Evolutionary conservation across 805 yeast species (phyloP), one percentile per base, ranked within the genome.

Genomic region (Millerozyma acaciae): DNA sequence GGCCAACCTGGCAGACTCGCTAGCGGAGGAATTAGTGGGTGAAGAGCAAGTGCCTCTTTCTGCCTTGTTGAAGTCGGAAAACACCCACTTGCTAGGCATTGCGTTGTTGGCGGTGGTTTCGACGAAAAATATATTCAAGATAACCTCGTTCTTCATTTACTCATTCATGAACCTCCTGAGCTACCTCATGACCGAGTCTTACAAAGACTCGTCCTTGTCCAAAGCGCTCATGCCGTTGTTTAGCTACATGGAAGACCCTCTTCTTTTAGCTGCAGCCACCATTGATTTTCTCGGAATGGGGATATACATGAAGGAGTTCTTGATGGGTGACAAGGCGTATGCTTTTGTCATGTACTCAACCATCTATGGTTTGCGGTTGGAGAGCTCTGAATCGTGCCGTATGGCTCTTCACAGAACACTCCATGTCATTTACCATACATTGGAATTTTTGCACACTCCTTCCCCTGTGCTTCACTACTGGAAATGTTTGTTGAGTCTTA

Each of bases 21-120:
- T 22, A 5, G 15, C 17, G 20, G 25, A 21, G 10, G 21, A 16
- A 8, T 19, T 12, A 6, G 21, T 14, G 9, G 16, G 16, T 9
- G 21, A 23, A 19, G 18, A n/a, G 4, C 22, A 18, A 13, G 26
- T 43, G 15, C 55, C 56, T 2, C 32, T 57, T 28, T 42, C 53
- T 1, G 34, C 40, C 5, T 24, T 57, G 13, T 35, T 59, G 23
- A 43, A 48, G 22, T 51, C 63, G 5, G 66, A 62, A 24, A 57
- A 52, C 33, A 50, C 58, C 16, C 50, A 47, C 21, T 41, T 60
- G 8, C 42, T 60, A 19, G 48, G 43, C 0, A 40, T 45, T 25
- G 42, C 60, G 1, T 12, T 53, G 8, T 39, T 58, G 14, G 49
- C 45, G 6, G 37, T 45, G 6, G 28, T 42, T 8, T 49, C 64